Evolutionary conservation across 2,329 filamentous ascomycete genomes (phyloP).

Genomic region (Xylariaceae sp.): DNA sequence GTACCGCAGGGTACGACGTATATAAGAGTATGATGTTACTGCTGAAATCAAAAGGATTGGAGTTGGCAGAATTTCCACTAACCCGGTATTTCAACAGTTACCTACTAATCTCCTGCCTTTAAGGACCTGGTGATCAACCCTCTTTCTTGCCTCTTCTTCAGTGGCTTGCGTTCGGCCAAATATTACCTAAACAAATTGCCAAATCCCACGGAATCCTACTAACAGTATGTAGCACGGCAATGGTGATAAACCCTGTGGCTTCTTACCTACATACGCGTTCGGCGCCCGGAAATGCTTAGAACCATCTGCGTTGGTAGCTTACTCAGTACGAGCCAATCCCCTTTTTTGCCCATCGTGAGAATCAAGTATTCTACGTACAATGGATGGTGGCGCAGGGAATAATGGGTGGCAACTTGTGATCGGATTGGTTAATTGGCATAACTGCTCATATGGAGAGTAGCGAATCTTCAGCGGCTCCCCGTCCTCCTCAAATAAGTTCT

Average conservation of each 20-base stretch:
- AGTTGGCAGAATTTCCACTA: too few species aligned
- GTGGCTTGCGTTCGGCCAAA: not conserved
- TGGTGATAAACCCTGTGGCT: not conserved
- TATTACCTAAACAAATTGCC: not conserved
- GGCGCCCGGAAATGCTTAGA: not conserved
- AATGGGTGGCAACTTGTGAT: not conserved
- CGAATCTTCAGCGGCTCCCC: not conserved
- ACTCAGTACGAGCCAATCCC: not conserved
- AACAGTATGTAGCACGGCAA: too few species aligned
- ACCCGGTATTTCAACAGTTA: too few species aligned
- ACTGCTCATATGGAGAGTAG: not conserved
- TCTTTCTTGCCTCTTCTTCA: not conserved
- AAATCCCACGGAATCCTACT: not conserved
- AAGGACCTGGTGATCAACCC: not conserved
- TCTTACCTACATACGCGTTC: not conserved
- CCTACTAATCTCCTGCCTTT: not conserved
- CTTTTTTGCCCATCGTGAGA: conserved; percentile 1
- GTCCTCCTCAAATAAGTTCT: conserved; percentile 1
- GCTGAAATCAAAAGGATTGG: too few species aligned
- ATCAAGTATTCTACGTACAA: too few species aligned
- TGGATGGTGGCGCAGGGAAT: too few species aligned
- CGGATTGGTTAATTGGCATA: conserved; percentile 4
- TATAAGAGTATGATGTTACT: too few species aligned
- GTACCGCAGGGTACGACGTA: too few species aligned
- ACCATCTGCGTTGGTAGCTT: not conserved